These are phyloP conservation scores for Marchantia polymorpha DNA, from an alignment of 225 moss, liverwort and hornwort species.

Conservation along the genomic window DNA sequence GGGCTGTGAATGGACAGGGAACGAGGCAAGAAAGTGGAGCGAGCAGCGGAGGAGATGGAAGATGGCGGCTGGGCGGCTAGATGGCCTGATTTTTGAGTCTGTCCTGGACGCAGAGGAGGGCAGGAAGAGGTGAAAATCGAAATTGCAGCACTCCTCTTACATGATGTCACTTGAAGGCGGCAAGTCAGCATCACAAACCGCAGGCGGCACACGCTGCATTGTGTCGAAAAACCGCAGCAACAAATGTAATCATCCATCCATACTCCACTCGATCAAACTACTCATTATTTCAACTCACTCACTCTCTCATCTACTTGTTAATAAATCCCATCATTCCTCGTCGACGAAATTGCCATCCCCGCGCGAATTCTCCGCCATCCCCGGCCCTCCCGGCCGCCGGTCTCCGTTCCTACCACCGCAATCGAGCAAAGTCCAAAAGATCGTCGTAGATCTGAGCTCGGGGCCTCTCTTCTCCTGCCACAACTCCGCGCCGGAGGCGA, in stretches of 20 bases:
- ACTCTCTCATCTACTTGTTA: conserved; percentile 1
- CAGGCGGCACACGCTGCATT: conserved; percentile 34
- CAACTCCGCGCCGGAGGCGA: background rate
- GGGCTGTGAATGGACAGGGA: background rate
- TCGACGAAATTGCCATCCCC: background rate
- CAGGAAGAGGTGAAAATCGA: background rate
- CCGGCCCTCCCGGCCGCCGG: background rate
- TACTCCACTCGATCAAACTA: conserved; percentile 19
- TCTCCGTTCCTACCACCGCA: background rate
- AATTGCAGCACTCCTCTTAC: conserved; percentile 21
- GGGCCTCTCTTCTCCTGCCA: background rate
- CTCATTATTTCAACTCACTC: background rate
- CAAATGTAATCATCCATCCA: conserved; percentile 32
- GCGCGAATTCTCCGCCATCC: conserved; percentile 1
- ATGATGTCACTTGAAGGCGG: conserved; percentile 22
- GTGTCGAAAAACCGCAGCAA: conserved; percentile 25
- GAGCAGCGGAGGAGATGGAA: background rate
- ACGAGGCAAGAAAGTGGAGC: background rate
- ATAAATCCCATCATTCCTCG: background rate
- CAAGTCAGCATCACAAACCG: conserved; percentile 28
- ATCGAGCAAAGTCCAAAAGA: background rate
- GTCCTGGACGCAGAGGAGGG: background rate
- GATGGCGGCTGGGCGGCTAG: background rate
- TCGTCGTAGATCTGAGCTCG: conserved; percentile 11
- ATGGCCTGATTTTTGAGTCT: background rate